These are phyloP conservation scores for Sechiopsis laciniata DNA, from an alignment of 306 rosid species.

Conservation along the genomic window DNA sequence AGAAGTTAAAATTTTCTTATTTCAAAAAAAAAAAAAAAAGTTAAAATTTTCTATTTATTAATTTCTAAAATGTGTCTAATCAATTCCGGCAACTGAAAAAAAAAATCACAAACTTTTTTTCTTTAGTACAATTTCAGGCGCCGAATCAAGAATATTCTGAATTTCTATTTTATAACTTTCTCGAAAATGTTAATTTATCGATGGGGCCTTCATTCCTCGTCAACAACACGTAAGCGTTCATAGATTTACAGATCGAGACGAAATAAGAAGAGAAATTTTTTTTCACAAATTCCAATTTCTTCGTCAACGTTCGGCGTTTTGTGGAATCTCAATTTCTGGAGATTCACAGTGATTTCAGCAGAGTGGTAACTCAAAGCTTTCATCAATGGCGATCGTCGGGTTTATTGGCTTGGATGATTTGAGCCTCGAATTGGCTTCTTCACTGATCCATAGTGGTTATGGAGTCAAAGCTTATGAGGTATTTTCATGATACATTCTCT, in stretches of 20 bases:
- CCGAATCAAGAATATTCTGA: background rate
- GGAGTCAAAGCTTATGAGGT: conserved; percentile 22
- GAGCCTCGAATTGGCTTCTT: conserved; percentile 23
- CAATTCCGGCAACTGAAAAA: too few relatives aligned
- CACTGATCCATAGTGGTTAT: conserved; percentile 17
- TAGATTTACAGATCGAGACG: background rate
- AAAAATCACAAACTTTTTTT: too few relatives aligned
- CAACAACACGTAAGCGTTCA: conserved; percentile 4
- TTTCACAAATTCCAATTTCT: background rate
- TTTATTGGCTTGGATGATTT: conserved; percentile 20
- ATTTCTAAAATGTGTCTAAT: too few relatives aligned
- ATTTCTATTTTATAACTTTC: too few relatives aligned
- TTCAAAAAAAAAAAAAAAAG: too few relatives aligned
- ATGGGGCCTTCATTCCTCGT: background rate
- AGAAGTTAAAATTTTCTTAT: too few relatives aligned
- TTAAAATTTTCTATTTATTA: too few relatives aligned
- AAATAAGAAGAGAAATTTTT: background rate
- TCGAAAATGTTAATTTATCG: background rate
- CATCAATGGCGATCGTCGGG: conserved; percentile 23
- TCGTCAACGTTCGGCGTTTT: background rate
- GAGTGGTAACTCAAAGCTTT: background rate
- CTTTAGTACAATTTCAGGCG: background rate
- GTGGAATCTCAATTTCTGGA: background rate
- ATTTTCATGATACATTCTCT: background rate
- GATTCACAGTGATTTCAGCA: background rate